Percentiles rank a stretch among this genome's conserved stretches.
Conservation (phyloP, 208 protist species). For the Wallacemonas collosoma region DNA sequence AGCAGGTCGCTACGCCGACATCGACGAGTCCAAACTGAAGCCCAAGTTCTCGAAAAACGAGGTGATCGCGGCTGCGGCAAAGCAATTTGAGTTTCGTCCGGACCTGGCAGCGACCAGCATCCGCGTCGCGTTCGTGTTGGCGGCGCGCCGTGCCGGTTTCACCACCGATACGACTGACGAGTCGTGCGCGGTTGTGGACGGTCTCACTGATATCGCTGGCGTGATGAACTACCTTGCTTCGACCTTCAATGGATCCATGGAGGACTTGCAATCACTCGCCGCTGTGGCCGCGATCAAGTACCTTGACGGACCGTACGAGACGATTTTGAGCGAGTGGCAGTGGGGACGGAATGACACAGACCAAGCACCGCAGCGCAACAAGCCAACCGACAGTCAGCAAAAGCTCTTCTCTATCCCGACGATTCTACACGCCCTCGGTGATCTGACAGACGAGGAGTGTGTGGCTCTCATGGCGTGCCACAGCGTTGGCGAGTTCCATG, state of each 20-base stretch:
- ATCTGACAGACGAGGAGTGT: constrained; percentile 77
- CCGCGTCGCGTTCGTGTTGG: constrained; percentile 78
- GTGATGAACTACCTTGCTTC: constrained; percentile 65
- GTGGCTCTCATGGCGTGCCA: constrained; percentile 86
- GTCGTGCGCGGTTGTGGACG: constrained; percentile 73
- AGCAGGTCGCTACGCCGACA: constrained; percentile 65
- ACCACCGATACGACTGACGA: constrained; percentile 63
- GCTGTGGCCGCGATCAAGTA: constrained; percentile 78
- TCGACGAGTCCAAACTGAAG: constrained; percentile 77
- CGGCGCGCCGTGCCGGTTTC: constrained; percentile 76
- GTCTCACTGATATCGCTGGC: constrained; percentile 73
- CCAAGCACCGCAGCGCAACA: constrained; percentile 46
- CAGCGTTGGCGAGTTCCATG: constrained; percentile 87
- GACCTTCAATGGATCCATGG: constrained; percentile 50
- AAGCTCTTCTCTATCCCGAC: constrained; percentile 48
- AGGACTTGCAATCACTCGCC: constrained; percentile 69
- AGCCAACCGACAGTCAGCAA: constrained; percentile 27
- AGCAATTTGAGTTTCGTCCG: constrained; percentile 80
- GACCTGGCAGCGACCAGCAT: constrained; percentile 79
- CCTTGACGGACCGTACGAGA: constrained; percentile 61
- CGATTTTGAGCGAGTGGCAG: constrained; percentile 53
- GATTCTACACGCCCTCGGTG: constrained; percentile 62
- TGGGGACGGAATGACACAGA: constrained; percentile 88
- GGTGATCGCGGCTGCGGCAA: constrained; percentile 55
- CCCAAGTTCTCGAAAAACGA: constrained; percentile 59